Evolutionary conservation across 2,329 filamentous ascomycete species (phyloP), one percentile per base, ranked within the genome.

Genomic region (Cytospora paraplurivora): DNA sequence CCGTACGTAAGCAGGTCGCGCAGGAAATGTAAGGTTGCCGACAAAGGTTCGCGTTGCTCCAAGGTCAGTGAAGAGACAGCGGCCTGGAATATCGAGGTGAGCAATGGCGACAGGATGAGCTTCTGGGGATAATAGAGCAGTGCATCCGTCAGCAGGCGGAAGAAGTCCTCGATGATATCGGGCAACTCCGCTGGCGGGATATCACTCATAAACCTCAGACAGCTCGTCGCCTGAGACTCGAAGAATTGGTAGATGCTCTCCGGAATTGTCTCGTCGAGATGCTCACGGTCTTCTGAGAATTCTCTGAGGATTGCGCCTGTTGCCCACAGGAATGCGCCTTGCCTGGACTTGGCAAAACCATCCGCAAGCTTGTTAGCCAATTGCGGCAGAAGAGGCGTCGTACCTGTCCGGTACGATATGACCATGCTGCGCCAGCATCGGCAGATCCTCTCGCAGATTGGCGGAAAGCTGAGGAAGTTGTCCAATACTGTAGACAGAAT

Each of bases 301-400:
- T 99, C 95, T 64, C 95, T 90, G 35, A 99, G 85, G 67, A 99
- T 96, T 10, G 94, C 92, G 68, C 93, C 91, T 2, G 94, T 97
- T 1, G 95, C 94, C 95, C 95, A 99, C n/a, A 99, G 82, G 82
- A 99, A 99, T 75, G 94, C 97, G 13, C 95, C 95, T 76, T 99
- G 94, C 66, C 88, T 86, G 12, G 94, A 97, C 19, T 85, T 84
- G 62, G 90, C 85, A 74, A 99, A 99, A 5, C 94, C 93, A 67
- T 83, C 84, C 1, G 92, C 92, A 63, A 99, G 85, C 76, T 94
- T 96, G 70, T 94, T 91, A 19, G 95, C 96, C 77, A 99, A 87
- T 21, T 87, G 85, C 1, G 91, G 90, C 52, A 99, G 83, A 53
- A 99, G 79, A 32, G 94, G 93, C 15, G 90, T 86, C 81, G 96